Base-by-base conservation (phyloP, 1,139 yeast genomes). In the Blastobotrys malaysiensis region DNA sequence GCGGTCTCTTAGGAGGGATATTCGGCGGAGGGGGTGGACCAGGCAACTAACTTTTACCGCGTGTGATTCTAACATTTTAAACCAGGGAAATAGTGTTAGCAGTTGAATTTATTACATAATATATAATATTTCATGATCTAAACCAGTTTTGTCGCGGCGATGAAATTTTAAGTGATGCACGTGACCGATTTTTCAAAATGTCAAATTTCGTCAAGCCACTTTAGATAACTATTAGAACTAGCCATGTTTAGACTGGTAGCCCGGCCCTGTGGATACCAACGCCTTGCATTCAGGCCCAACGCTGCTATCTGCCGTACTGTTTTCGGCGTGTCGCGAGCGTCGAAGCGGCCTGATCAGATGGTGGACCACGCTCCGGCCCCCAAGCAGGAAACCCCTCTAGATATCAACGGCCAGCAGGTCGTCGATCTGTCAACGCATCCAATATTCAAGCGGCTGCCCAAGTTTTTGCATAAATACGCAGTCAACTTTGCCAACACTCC, bases 401-500 rank as follows among this genome's bases (percentile, higher is more conserved):
- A 31, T 31, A 22, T 22, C 9, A 22, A 22, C 9, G 39, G 39
- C 16, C 39, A 31, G 18, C 48, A 45, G 36, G 49, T 49, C 16
- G 50, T 54, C 1, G 56, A 55, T 45, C 43, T 55, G 20, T 39
- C 51, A 48, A 21, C 26, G 19, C 58, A 55, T 22, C 58, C 58
- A 7, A 26, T 55, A 5, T 44, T 55, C 36, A 53, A 51, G 45
- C 51, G 54, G 36, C 55, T 70, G 43, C 87, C 88, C 26, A 71
- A 67, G 51, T 75, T 78, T 55, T 70, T 82, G 55, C 75, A 76
- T 19, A 79, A 78, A 3, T 81, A 80, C 60, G 77, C 83, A 3
- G 66, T 69, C 20, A 72, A 75, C 53, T 78, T 83, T 63, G 70
- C 77, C 48, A 68, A 75, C 51, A 87, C 90, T 0, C 90, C 95